Base-by-base conservation (phyloP, 2,329 filamentous ascomycete genomes). In the Trichoderma koningiopsis region DNA sequence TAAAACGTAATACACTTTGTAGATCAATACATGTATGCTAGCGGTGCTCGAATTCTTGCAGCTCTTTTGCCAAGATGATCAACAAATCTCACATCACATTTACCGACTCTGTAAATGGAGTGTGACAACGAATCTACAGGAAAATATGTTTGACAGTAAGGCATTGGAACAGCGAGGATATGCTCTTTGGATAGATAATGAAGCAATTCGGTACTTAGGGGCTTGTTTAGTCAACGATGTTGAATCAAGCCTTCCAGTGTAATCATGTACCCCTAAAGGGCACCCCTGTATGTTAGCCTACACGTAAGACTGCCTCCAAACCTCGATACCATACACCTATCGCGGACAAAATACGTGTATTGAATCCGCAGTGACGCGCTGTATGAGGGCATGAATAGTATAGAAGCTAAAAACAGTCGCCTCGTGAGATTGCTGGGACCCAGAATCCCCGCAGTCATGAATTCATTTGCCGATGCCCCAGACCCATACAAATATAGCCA, bases 381-480 rank as follows among this genome's bases (percentile, higher is more conserved):
- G 16, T 5, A 43, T 16, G 13, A 40, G 40, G 7, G 16, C 6
- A 6, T 43, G 19, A 10, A 43, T n/a, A 10, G 37, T 5, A 7
- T 19, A 40, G 16, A 43, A 43, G 37, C 14, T 8, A 19, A 40
- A 6, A 16, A 14, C 19, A 43, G 16, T 7, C 16, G 16, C 40
- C 16, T 40, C 40, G 19, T 43, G 40, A 43, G 40, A 43, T 43
- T 43, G 40, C 16, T n/a, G 40, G n/a, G 40, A 43, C 37, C 37
- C 19, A 43, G 37, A 40, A 43, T n/a, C 6, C 16, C 40, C 7
- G 16, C 40, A 43, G 40, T 19, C 19, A 11, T 31, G 10, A 3
- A 27, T 52, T 66, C 49, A 43, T 33, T 53, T 13, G 2, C 68
- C 53, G 14, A 69, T 47, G 16, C 61, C 68, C 63, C 16, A 66